Percentiles rank a stretch among this genome's conserved stretches.
These are phyloP conservation scores for Eucalyptus sp. DNA, from an alignment of 345 rosid species.

Conservation along the genomic window DNA sequence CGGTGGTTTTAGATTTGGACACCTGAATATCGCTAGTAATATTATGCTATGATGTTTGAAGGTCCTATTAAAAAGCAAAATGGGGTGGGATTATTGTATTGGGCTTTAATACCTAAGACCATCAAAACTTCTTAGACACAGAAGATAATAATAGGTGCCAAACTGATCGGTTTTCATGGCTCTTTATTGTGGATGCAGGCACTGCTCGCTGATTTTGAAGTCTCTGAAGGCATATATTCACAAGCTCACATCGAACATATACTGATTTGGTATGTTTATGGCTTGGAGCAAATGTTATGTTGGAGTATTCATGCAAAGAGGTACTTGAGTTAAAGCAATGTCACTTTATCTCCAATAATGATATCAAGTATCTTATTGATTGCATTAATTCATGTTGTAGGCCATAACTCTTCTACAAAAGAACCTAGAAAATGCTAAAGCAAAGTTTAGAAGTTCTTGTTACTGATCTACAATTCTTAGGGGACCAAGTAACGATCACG, in stretches of 20 bases:
- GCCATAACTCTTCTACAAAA: constrained; percentile 62
- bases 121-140: background rate
- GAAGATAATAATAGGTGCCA: background rate
- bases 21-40: too few species aligned
- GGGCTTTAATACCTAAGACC: background rate
- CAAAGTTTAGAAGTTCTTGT: too few species aligned
- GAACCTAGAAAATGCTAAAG: constrained; percentile 89
- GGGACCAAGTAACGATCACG: constrained; percentile 36
- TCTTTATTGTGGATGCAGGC: constrained; percentile 23
- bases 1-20: too few species aligned
- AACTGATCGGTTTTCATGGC: background rate
- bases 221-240: constrained; percentile 69
- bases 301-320: constrained; percentile 89
- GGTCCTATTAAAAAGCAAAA: too few species aligned
- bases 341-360: background rate
- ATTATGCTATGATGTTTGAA: too few species aligned
- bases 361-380: background rate
- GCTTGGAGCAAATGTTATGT: constrained; percentile 97
- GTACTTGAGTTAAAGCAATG: background rate
- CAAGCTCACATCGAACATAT: constrained; percentile 36
- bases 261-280: constrained; percentile 77
- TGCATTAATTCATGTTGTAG: constrained; percentile 20
- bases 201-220: constrained; percentile 81
- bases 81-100: too few species aligned
- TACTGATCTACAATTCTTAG: constrained; percentile 6